Evolutionary conservation across 2,329 filamentous ascomycete genomes (phyloP).

Genomic region (Cladosporium sp.): DNA sequence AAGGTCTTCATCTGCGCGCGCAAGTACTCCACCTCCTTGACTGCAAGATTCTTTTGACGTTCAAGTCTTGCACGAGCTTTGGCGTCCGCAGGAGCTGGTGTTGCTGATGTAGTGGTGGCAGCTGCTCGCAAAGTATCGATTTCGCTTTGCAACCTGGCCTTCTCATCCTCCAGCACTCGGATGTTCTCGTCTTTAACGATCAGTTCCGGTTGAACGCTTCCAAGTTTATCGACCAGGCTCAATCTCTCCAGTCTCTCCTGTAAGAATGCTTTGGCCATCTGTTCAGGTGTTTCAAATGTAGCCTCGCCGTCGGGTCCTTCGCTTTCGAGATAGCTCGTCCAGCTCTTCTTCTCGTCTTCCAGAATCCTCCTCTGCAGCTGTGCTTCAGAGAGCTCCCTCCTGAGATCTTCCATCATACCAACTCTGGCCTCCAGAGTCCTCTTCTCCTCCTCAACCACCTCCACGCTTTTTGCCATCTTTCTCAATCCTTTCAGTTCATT

Average conservation of each 20-base stretch:
- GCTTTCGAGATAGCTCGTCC: constrained; percentile 80
- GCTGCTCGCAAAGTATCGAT: constrained; percentile 66
- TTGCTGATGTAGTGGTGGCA: constrained; percentile 42
- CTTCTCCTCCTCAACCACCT: constrained; percentile 95
- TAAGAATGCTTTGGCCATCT: constrained; percentile 79
- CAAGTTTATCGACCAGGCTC: constrained; percentile 77
- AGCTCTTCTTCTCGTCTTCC: constrained; percentile 83
- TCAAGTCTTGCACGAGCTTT: constrained; percentile 76
- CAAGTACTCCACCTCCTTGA: constrained; percentile 92
- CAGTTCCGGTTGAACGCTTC: constrained; percentile 75
- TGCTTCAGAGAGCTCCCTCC: constrained; percentile 76
- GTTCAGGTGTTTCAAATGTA: constrained; percentile 86
- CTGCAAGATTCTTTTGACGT: constrained; percentile 78
- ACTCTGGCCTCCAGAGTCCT: constrained; percentile 75
- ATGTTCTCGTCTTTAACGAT: constrained; percentile 76
- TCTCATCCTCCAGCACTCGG: constrained; percentile 70
- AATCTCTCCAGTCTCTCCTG: constrained; percentile 79
- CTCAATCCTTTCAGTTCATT: constrained; percentile 79
- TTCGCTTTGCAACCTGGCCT: constrained; percentile 63
- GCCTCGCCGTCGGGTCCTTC: constrained; percentile 63
- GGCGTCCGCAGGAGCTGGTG: constrained; percentile 52
- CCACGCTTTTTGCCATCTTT: constrained; percentile 80
- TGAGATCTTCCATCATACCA: constrained; percentile 70
- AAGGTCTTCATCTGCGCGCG: constrained; percentile 86
- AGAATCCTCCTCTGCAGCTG: constrained; percentile 81